Percentiles rank a stretch among this genome's conserved stretches.
phyloP scores from a whole-genome alignment of 768 basidiomycete genomes.

The Suillus alpinus region DNA sequence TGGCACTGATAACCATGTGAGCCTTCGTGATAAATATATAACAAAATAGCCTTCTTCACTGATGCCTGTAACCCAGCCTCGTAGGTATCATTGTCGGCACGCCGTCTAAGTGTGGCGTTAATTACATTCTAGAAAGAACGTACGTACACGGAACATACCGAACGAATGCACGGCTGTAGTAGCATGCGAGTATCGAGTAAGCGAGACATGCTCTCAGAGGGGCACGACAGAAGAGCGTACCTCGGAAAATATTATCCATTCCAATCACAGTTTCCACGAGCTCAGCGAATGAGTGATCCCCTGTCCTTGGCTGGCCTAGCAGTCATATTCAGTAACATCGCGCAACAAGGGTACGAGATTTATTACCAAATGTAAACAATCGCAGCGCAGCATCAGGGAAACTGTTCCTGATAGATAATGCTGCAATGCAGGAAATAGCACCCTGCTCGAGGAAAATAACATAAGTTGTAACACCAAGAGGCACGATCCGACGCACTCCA shows the following conservation, averaged over 20 bases:
- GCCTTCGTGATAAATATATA: conserved; percentile 14
- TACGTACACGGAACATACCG: conserved; percentile 25
- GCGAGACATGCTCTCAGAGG: not conserved
- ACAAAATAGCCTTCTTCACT: conserved; percentile 21
- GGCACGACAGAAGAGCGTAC: conserved; percentile 18
- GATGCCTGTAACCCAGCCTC: conserved; percentile 46
- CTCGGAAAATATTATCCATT: conserved; percentile 38
- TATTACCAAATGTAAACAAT: conserved; percentile 46
- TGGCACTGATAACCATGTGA: conserved; percentile 21
- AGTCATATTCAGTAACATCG: not conserved
- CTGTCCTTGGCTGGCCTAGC: conserved; percentile 51
- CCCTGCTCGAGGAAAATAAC: conserved; percentile 26
- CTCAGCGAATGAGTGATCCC: conserved; percentile 38
- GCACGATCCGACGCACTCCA: conserved; percentile 25
- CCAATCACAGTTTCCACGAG: conserved; percentile 40
- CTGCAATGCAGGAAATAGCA: conserved; percentile 38
- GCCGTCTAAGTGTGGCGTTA: conserved; percentile 36
- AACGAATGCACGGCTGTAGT: conserved; percentile 41
- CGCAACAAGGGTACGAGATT: not conserved
- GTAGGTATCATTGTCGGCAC: conserved; percentile 50
- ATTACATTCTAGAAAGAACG: not conserved
- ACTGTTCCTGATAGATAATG: conserved; percentile 28
- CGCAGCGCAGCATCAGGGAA: conserved; percentile 24
- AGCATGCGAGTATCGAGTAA: conserved; percentile 5
- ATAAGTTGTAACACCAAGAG: not conserved